Evolutionary conservation across 306 rosid genomes (phyloP).

Genomic region (Glycine tomentella): DNA sequence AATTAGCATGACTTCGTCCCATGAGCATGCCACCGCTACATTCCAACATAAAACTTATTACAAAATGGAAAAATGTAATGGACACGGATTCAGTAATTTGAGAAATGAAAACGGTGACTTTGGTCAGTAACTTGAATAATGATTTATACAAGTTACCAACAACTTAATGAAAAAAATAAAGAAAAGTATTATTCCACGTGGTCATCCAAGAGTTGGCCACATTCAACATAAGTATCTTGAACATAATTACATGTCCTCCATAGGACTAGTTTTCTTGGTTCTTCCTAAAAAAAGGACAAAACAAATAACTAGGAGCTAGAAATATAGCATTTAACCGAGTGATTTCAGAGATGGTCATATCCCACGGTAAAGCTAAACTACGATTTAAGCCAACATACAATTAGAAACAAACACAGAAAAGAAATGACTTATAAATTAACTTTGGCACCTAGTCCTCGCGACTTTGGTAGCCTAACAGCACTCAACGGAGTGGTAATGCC

Average conservation of each 20-base stretch:
- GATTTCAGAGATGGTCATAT: slow-evolving; percentile 28
- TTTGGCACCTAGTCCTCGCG: slow-evolving; percentile 84
- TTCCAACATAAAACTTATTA: no score
- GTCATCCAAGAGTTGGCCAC: background rate
- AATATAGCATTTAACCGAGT: background rate
- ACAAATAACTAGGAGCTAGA: background rate
- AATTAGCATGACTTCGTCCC: no score
- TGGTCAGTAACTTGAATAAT: no score
- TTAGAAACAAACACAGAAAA: slow-evolving; percentile 10
- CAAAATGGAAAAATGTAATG: no score
- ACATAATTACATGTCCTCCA: slow-evolving; percentile 26
- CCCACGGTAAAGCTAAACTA: slow-evolving; percentile 25
- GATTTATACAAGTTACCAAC: no score
- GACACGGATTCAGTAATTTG: background rate
- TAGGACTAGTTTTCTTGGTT: background rate
- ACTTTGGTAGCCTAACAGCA: slow-evolving; percentile 75
- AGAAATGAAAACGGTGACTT: no score
- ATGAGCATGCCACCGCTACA: no score
- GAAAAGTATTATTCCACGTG: background rate
- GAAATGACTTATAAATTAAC: slow-evolving; percentile 40
- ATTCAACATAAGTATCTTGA: slow-evolving; percentile 10
- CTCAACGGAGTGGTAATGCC: slow-evolving; percentile 78
- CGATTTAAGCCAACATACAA: slow-evolving; percentile 9
- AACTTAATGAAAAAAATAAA: no score
- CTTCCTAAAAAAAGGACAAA: background rate